Evolutionary conservation across 495 filamentous ascomycete species (phyloP), one percentile per base, ranked within the genome.

Genomic region (Daldinia loculata): DNA sequence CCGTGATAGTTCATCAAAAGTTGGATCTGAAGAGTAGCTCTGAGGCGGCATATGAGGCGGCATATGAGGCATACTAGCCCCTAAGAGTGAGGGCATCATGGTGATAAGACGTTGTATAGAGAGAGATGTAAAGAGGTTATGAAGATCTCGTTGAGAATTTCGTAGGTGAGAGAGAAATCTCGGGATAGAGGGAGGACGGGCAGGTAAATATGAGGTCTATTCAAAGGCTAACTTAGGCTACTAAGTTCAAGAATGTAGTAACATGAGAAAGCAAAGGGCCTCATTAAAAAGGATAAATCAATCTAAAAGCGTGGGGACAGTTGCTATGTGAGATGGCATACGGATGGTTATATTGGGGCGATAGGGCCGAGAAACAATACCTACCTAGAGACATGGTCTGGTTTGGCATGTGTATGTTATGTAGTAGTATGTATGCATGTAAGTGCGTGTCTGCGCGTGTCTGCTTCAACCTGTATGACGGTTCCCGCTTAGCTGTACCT

Each of bases 1-100:
- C 32, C 73, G 74, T 36, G 76, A 81, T 19, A 79, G 60, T 56
- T 84, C 80, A 74, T 78, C 75, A 62, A 80, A 72, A 29, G 78
- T 76, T 43, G 68, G 61, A 29, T 81, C 75, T 64, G 67, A 66
- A 9, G 79, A 38, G 50, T 77, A 83, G 55, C 57, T 67, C 51
- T 63, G 60, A 68, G 66, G 60, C 11, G 69, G 63, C 1, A 73
- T 61, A 26, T 63, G 60, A 68, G 66, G 60, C 11, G 69, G 63
- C 1, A 73, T 61, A 26, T 75, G 70, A 52, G 48, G 59, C 66
- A 76, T 39, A 39, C 30, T 65, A 17, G 63, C 66, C 68, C 75
- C 75, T 26, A 74, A 61, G 24, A 58, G 43, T 17, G 75, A 71
- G 59, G 71, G 63, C 75, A 80, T 75, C 74, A 76, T 78, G 17